A percentile compares a stretch with the other conserved stretches of the same genome.
Evolutionary conservation across 345 rosid genomes (phyloP).

Genomic region (Eucalyptus victrix): DNA sequence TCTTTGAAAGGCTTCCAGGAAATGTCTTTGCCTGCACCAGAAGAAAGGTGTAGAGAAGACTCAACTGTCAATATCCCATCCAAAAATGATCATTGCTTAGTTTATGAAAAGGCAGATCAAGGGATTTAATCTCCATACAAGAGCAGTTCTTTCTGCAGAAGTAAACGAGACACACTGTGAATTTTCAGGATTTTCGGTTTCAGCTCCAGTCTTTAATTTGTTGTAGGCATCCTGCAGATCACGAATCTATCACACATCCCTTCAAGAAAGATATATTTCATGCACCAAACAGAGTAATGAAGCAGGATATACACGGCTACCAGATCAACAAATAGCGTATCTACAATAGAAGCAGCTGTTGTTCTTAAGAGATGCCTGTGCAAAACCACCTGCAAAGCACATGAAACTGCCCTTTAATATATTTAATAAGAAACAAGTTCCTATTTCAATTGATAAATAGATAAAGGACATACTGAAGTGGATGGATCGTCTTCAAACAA

Average conservation of each 20-base stretch:
- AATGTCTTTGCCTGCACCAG: slow-evolving; percentile 69
- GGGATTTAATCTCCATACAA: slow-evolving; percentile 31
- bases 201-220: slow-evolving; percentile 70
- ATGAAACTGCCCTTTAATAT: background rate
- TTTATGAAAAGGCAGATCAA: background rate
- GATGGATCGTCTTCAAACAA: slow-evolving; percentile 87
- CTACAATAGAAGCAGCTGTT: slow-evolving; percentile 54
- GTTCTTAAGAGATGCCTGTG: slow-evolving; percentile 90
- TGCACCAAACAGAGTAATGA: background rate
- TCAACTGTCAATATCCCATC: background rate
- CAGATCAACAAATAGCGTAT: slow-evolving; percentile 61
- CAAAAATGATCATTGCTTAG: background rate
- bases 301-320: slow-evolving; percentile 16
- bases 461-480: slow-evolving; percentile 59
- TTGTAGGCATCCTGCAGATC: slow-evolving; percentile 50
- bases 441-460: background rate
- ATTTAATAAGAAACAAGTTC: slow-evolving; percentile 4
- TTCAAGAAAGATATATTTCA: background rate
- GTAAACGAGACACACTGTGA: slow-evolving; percentile 34
- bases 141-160: slow-evolving; percentile 51
- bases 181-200: slow-evolving; percentile 50
- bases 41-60: background rate
- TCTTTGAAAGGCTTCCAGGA: slow-evolving; percentile 54
- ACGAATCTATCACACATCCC: background rate
- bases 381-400: slow-evolving; percentile 58